Conservation (phyloP, 169 alveolate species). For the Plasmodium vivax region DNA sequence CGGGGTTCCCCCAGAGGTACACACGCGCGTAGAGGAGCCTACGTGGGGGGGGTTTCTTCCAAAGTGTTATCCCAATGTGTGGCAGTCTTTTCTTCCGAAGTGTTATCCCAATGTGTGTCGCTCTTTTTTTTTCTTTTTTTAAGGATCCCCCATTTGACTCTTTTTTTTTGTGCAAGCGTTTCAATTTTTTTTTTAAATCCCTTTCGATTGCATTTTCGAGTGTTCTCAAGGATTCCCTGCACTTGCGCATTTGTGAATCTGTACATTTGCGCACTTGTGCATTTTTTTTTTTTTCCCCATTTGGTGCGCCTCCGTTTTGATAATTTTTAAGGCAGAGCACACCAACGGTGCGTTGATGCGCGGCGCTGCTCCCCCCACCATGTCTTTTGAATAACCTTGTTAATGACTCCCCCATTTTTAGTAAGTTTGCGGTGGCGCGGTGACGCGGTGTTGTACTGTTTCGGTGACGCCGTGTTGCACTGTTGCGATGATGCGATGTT, state of each 20-base stretch:
- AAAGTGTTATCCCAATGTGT: background rate
- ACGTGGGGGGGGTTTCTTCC: too few species aligned
- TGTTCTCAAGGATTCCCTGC: background rate
- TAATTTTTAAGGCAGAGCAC: background rate
- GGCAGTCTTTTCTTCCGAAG: background rate
- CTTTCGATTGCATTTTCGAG: background rate
- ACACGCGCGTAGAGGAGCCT: too few species aligned
- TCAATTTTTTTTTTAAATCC: background rate
- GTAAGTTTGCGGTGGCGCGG: background rate
- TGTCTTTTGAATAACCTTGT: background rate
- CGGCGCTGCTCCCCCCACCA: background rate
- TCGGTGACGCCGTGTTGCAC: background rate
- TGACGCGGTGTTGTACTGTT: background rate
- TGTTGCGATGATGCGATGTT: background rate
- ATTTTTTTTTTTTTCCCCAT: background rate
- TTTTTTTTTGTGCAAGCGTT: background rate
- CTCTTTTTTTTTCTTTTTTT: background rate
- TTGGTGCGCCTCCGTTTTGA: constrained; percentile 8
- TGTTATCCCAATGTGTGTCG: background rate
- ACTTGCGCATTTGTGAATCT: too few species aligned
- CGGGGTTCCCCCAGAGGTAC: background rate
- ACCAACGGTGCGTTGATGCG: background rate
- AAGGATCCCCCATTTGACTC: background rate
- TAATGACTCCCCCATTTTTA: background rate
- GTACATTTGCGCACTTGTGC: background rate